These are phyloP conservation scores for Starmerella stigmatis DNA, from an alignment of 805 yeast genomes.

Conservation along the genomic window DNA sequence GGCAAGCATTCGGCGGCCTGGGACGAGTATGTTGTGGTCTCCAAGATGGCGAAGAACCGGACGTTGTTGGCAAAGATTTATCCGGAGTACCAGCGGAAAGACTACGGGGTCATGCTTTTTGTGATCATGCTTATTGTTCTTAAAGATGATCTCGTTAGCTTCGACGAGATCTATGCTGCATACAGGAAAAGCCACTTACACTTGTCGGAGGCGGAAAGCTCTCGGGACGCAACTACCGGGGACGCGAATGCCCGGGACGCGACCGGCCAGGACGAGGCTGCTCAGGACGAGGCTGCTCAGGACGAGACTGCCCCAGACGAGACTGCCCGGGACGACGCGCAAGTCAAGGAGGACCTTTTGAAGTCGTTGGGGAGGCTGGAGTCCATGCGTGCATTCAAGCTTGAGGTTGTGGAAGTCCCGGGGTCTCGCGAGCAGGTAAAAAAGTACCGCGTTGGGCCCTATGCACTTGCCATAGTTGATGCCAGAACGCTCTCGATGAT, in stretches of 20 bases:
- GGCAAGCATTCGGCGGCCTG: neutral
- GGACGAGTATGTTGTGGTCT: constrained; percentile 6
- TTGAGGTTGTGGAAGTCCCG: neutral
- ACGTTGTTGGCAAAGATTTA: neutral
- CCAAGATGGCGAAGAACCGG: neutral
- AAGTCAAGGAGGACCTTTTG: neutral
- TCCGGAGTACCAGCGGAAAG: neutral
- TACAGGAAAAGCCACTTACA: neutral
- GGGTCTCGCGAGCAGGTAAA: neutral
- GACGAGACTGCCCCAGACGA: neutral
- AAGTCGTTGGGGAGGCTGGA: neutral
- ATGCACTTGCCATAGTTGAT: neutral
- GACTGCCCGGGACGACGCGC: neutral
- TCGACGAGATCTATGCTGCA: neutral
- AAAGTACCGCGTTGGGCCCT: constrained; percentile 12
- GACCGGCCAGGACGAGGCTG: neutral
- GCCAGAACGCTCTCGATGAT: neutral
- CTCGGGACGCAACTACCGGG: too few species aligned
- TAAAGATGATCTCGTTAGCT: neutral
- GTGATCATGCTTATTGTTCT: neutral
- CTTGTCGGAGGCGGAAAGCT: too few species aligned
- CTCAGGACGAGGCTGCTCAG: neutral
- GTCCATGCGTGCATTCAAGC: neutral
- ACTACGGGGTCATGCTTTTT: neutral
- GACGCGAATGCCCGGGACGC: too few species aligned